Conservation (phyloP, 148 eudicot genomes). For the Rhododendron williamsianum region DNA sequence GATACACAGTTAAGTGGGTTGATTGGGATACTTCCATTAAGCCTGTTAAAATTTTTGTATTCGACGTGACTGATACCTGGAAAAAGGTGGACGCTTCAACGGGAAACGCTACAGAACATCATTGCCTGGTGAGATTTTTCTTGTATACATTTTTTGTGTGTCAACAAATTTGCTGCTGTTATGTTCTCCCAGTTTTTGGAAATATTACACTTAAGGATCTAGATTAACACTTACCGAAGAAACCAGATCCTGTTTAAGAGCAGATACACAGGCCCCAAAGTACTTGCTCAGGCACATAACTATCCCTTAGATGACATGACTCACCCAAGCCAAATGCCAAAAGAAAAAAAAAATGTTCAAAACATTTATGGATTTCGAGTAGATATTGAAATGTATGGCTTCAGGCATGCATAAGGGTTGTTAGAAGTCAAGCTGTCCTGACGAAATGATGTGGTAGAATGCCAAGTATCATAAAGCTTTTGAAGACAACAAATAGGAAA, state of each 20-base stretch:
- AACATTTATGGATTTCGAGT: background rate
- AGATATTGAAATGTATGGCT: background rate
- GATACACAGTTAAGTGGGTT: conserved; percentile 62
- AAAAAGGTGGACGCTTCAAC: conserved; percentile 27
- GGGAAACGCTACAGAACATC: conserved; percentile 23
- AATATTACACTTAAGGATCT: background rate
- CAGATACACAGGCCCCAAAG: background rate
- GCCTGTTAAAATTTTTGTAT: conserved; percentile 64
- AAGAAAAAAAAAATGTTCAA: background rate
- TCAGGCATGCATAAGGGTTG: background rate
- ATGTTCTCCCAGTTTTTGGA: background rate
- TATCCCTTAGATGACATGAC: background rate
- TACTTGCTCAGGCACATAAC: background rate
- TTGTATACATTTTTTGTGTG: background rate
- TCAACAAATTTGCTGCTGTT: background rate
- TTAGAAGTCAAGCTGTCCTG: background rate
- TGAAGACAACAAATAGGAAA: background rate
- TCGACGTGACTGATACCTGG: conserved; percentile 75
- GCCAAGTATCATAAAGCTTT: background rate
- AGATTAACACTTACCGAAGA: background rate
- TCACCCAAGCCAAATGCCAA: background rate
- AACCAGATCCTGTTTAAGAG: background rate
- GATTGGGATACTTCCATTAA: conserved; percentile 56
- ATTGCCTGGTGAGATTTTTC: conserved; percentile 45
- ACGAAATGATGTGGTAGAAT: background rate